phyloP scores from a whole-genome alignment of 2,329 filamentous ascomycete species.

The Eurotiales sp. region DNA sequence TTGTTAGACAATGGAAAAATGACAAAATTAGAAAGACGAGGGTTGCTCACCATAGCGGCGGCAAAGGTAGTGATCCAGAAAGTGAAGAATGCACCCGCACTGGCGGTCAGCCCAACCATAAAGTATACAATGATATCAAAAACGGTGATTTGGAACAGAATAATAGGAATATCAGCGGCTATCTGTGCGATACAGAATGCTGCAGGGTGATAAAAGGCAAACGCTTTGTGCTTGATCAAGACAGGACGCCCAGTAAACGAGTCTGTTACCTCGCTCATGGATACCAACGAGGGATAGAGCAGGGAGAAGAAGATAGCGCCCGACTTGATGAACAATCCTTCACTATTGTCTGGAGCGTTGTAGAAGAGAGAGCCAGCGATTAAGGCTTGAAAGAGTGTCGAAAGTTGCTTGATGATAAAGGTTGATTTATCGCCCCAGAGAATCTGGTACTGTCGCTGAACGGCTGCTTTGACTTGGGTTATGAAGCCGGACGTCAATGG shows the following conservation, averaged over 20 bases:
- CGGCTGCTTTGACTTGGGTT: constrained; percentile 31
- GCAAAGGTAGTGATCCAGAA: constrained; percentile 55
- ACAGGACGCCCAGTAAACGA: constrained; percentile 60
- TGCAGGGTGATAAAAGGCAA: constrained; percentile 55
- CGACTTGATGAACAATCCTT: constrained; percentile 61
- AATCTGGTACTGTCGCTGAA: constrained; percentile 60
- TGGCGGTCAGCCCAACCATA: constrained; percentile 55
- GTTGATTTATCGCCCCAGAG: constrained; percentile 62
- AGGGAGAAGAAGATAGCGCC: constrained; percentile 64
- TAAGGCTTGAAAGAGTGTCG: constrained; percentile 57
- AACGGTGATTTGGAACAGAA: constrained; percentile 57
- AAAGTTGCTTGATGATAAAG: constrained; percentile 59
- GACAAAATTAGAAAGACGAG: neutral
- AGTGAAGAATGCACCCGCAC: constrained; percentile 58
- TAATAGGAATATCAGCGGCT: constrained; percentile 50
- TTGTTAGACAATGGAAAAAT: neutral
- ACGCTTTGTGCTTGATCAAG: constrained; percentile 56
- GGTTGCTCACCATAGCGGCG: constrained; percentile 47
- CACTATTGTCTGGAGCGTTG: constrained; percentile 54
- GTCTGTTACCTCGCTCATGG: constrained; percentile 64
- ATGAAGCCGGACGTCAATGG: constrained; percentile 62
- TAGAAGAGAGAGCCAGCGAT: constrained; percentile 67
- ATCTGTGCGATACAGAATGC: constrained; percentile 44
- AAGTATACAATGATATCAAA: constrained; percentile 62
- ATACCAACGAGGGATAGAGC: constrained; percentile 58